Base-by-base conservation (phyloP, 2,329 filamentous ascomycete genomes). In the Ascochyta rabiei region DNA sequence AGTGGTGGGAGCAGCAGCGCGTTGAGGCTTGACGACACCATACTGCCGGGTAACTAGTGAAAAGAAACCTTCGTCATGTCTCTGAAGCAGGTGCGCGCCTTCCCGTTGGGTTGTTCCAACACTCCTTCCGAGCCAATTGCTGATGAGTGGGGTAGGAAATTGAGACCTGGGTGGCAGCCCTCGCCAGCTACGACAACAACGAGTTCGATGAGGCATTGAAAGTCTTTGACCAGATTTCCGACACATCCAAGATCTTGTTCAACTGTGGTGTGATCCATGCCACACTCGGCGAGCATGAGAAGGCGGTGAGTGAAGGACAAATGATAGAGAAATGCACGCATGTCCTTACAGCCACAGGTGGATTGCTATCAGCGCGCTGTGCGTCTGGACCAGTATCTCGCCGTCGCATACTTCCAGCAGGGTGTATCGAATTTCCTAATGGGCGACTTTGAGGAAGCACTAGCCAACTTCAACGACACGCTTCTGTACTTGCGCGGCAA, bases 381-480 rank as follows among this genome's bases (percentile, higher is more conserved):
- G 67, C 84, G 87, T 61, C 83, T 97, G 53, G 95, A 99, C 71
- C 90, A 95, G 73, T 99, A 98, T 73, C 89, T 99, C 40, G 95
- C 95, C 53, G 92, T 99, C 54, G 93, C 95, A 56, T 98, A 98
- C 75, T 99, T 99, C 76, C 95, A 99, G 72, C 91, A 98, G 77
- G 95, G 95, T 38, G 95, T 99, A 16, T 98, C 95, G 50, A 99
- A 98, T 75, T 99, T 99, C 76, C 81, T 99, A 44, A 86, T 98
- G 50, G 93, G 93, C 56, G 95, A 99, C 73, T 98, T 98, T 66
- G 93, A 98, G 75, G 95, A 98, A 76, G 95, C 95, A 16, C 82
- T 98, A 58, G 93, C 93, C 64, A 98, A 98, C 78, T 99, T 99
- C 83, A 99, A 99, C 80, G 95, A 99, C 72, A 97, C 95, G 0